Conservation (phyloP, 768 basidiomycete species). For the Omphalotus guepiniiformis region DNA sequence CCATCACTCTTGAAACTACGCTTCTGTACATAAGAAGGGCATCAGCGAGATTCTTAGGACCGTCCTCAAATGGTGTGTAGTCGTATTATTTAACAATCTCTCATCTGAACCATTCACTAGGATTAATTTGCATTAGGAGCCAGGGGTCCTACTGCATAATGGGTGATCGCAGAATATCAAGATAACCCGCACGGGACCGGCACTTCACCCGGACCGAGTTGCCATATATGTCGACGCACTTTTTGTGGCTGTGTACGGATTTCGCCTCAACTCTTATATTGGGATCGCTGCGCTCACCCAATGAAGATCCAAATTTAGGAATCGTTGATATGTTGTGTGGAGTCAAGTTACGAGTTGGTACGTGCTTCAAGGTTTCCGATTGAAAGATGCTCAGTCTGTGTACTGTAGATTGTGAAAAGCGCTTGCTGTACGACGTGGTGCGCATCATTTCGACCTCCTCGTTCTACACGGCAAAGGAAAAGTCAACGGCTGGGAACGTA, state of each 20-base stretch:
- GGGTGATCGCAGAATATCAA: no score
- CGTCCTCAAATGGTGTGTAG: conserved; percentile 69
- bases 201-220: no score
- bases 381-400: background rate
- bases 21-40: conserved; percentile 14
- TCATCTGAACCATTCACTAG: conserved; percentile 30
- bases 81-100: background rate
- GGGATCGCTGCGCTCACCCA: no score
- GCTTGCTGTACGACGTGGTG: conserved; percentile 76
- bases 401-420: conserved; percentile 72
- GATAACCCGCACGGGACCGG: no score
- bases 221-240: no score
- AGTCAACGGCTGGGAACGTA: conserved; percentile 91
- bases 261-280: no score
- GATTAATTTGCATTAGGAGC: conserved; percentile 96
- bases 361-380: conserved; percentile 11
- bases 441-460: conserved; percentile 88
- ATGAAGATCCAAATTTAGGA: conserved; percentile 80
- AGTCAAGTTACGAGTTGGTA: conserved; percentile 87
- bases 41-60: conserved; percentile 14
- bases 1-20: no score
- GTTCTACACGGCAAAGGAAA: conserved; percentile 92
- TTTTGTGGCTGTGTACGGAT: no score
- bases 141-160: no score
- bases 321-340: conserved; percentile 88